Conservation (phyloP, 345 rosid species). For the Pelargonium nanum region DNA sequence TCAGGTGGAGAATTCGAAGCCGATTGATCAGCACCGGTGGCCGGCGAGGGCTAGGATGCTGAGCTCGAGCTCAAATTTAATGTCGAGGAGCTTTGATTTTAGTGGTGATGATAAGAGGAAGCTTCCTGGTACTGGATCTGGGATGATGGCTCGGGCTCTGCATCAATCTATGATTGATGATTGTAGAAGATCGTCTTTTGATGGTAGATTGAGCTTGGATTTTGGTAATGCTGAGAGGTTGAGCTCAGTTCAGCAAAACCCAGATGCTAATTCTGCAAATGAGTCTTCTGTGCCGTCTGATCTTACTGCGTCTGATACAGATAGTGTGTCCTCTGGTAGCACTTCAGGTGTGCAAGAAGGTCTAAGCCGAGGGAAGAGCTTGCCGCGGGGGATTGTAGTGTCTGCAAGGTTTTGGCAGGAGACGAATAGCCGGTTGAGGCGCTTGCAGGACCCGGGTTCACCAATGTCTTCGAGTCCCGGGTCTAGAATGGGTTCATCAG, state of each 20-base stretch:
- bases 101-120: slow-evolving; percentile 21
- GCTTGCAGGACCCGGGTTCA: slow-evolving; percentile 69
- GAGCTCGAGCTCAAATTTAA: slow-evolving; percentile 20
- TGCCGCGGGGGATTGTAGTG: slow-evolving; percentile 27
- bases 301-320: slow-evolving; percentile 63
- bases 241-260: slow-evolving; percentile 23
- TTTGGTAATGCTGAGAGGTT: slow-evolving; percentile 26
- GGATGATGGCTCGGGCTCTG: slow-evolving; percentile 31
- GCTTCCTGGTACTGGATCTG: slow-evolving; percentile 53
- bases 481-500: slow-evolving; percentile 38
- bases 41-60: slow-evolving; percentile 51
- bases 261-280: slow-evolving; percentile 30
- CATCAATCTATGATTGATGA: slow-evolving; percentile 51
- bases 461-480: slow-evolving; percentile 50
- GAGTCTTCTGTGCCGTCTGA: slow-evolving; percentile 43
- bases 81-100: slow-evolving; percentile 52
- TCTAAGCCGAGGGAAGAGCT: slow-evolving; percentile 28
- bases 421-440: slow-evolving; percentile 64
- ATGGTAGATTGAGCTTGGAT: slow-evolving; percentile 43
- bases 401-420: slow-evolving; percentile 85
- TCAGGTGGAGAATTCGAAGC: slow-evolving; percentile 51
- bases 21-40: slow-evolving; percentile 56
- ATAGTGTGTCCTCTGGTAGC: slow-evolving; percentile 73
- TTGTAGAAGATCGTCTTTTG: slow-evolving; percentile 35
- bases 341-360: slow-evolving; percentile 47